Base-by-base conservation (phyloP, 305 asterid genomes). In the Plantago coronopus region DNA sequence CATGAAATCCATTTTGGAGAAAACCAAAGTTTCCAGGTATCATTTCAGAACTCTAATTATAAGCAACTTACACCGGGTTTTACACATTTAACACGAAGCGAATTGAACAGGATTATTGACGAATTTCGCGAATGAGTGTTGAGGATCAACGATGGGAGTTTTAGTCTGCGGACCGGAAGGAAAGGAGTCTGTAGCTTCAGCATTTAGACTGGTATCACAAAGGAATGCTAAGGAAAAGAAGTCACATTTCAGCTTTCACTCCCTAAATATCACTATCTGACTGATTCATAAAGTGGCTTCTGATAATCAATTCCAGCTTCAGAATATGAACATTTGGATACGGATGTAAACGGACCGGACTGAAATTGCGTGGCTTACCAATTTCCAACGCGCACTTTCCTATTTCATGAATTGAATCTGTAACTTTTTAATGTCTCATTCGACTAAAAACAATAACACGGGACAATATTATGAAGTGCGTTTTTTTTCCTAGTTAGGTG, bases 121-220 rank as follows among this genome's bases (percentile, higher is more conserved):
- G 7, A 64, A 60, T 23, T 72, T 78, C 51, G 18, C 70, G 17
- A 71, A 71, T 49, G 93, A 83, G 80, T 59, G 70, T 4, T 71
- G 56, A 42, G 87, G 81, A 74, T 78, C 85, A 0, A 73, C 75
- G 47, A 65, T 76, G 31, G 95, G 96, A 0, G 88, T 88, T 38
- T 50, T 88, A 47, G 88, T 88, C n/a, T 85, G 90, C 50, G 96
- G 96, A 54, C 95, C 95, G 8, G 88, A 78, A 72, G 64, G 81
- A 42, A 80, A 80, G 64, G 84, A 77, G 48, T 74, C 80, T 0
- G 76, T 84, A 23, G 95, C 97, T 59, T 69, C 69, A 71, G 79
- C 83, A 38, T 84, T 83, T 74, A 71, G 64, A 57, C 62, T 38
- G 37, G 64, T 47, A 71, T 72, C 68, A 16, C 57, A 62, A 42